Conservation (phyloP, 495 filamentous ascomycete species). For the Hamigera avellanea region DNA sequence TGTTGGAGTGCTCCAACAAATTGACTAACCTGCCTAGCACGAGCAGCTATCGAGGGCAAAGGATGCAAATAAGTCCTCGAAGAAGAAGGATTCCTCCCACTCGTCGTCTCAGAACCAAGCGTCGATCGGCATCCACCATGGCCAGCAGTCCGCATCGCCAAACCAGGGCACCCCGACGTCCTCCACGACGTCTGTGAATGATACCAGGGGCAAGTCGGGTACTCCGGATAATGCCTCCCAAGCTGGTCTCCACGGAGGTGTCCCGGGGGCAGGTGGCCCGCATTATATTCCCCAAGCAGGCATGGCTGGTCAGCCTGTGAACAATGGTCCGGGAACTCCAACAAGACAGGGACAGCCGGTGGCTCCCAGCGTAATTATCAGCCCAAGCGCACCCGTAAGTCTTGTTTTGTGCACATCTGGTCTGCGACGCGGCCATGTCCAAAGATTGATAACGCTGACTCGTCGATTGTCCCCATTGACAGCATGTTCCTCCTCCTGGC, state of each 20-base stretch:
- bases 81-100: conserved; percentile 77
- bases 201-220: conserved; percentile 60
- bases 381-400: conserved; percentile 87
- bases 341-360: conserved; percentile 53
- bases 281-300: conserved; percentile 22
- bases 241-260: conserved; percentile 18
- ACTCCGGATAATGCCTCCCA: conserved; percentile 55
- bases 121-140: conserved; percentile 24
- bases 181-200: conserved; percentile 77
- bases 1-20: background rate
- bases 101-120: conserved; percentile 52
- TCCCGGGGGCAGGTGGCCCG: conserved; percentile 20
- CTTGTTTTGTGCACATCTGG: background rate
- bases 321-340: conserved; percentile 56
- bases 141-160: conserved; percentile 51
- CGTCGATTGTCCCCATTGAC: conserved; percentile 1
- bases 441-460: background rate
- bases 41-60: conserved; percentile 92
- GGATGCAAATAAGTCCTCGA: conserved; percentile 83
- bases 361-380: conserved; percentile 88
- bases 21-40: conserved; percentile 41
- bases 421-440: background rate
- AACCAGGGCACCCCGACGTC: conserved; percentile 66
- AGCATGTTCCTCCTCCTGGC: conserved; percentile 91
- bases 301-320: conserved; percentile 24